These are phyloP conservation scores for Lachancea mirantina DNA, from an alignment of 805 yeast genomes.

Conservation along the genomic window DNA sequence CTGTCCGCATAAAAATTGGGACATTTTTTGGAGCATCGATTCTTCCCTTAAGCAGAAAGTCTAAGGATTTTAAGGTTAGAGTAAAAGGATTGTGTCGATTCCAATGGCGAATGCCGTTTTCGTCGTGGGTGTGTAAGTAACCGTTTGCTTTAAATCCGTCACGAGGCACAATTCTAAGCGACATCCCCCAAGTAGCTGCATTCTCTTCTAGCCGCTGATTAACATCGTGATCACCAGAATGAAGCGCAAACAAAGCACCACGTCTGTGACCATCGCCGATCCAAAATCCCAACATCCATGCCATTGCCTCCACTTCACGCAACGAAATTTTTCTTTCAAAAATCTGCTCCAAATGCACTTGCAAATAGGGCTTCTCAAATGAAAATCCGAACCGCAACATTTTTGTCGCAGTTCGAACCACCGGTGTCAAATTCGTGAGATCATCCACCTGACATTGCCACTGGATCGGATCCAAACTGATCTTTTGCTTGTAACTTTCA, in stretches of 20 bases:
- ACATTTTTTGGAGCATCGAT: conserved; percentile 4
- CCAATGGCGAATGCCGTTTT: conserved; percentile 1
- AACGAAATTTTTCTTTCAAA: conserved; percentile 3
- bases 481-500: too few species aligned
- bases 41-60: conserved; percentile 4
- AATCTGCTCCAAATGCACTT: conserved; percentile 6
- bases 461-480: too few species aligned
- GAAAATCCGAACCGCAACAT: conserved; percentile 4
- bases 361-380: conserved; percentile 7
- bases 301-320: conserved; percentile 8
- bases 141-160: conserved; percentile 6
- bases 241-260: conserved; percentile 8
- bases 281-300: conserved; percentile 13
- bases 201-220: conserved; percentile 2
- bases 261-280: conserved; percentile 10
- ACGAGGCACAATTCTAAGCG: conserved; percentile 1
- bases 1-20: conserved; percentile 5
- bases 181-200: conserved; percentile 8
- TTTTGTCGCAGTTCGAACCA: conserved; percentile 5
- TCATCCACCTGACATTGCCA: conserved; percentile 7
- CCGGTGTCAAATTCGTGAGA: conserved; percentile 3
- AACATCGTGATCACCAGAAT: conserved; percentile 9
- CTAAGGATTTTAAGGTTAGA: conserved; percentile 5
- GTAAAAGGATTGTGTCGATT: conserved; percentile 7
- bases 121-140: conserved; percentile 1